Percentiles rank a stretch among this genome's conserved stretches.
Evolutionary conservation across 352 stramenopile genomes (phyloP).

Genomic region (Peronosclerospora sorghi): DNA sequence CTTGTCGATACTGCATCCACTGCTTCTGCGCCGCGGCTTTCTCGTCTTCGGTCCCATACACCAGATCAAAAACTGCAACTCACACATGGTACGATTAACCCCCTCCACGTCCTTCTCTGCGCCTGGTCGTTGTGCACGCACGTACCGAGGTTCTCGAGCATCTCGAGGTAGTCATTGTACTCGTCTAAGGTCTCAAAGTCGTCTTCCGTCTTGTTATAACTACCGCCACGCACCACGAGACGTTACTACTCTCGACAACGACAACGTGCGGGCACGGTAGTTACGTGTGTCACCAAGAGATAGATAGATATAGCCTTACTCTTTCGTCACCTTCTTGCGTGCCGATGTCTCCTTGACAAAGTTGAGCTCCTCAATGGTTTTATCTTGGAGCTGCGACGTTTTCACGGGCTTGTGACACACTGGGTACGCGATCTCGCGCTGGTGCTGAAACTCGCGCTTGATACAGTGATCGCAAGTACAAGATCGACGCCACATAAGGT

Average conservation of each 20-base stretch:
- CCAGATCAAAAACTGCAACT: slow-evolving; percentile 68
- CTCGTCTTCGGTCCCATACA: slow-evolving; percentile 63
- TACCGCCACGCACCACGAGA: too few relatives aligned
- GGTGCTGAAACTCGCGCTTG: slow-evolving; percentile 81
- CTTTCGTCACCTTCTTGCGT: slow-evolving; percentile 80
- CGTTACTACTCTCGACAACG: too few relatives aligned
- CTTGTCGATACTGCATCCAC: slow-evolving; percentile 77
- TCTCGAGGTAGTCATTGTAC: slow-evolving; percentile 83
- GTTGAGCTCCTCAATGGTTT: slow-evolving; percentile 83
- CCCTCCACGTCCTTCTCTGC: not conserved
- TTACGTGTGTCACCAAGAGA: too few relatives aligned
- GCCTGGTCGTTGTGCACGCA: not conserved
- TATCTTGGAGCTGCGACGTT: slow-evolving; percentile 83
- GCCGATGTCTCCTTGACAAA: slow-evolving; percentile 79
- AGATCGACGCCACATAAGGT: too few relatives aligned
- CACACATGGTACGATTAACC: slow-evolving; percentile 3
- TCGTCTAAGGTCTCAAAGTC: slow-evolving; percentile 79
- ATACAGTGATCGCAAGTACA: slow-evolving; percentile 76
- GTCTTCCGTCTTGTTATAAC: slow-evolving; percentile 84
- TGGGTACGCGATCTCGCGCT: slow-evolving; percentile 75
- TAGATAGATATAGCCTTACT: slow-evolving; percentile 29
- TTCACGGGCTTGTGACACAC: slow-evolving; percentile 78
- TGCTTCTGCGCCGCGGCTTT: slow-evolving; percentile 66
- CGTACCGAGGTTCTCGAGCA: slow-evolving; percentile 75
- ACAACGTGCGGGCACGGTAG: too few relatives aligned